Evolutionary conservation across 2,329 filamentous ascomycete genomes (phyloP), one percentile per base, ranked within the genome.

Genomic region (Fusarium sp.): DNA sequence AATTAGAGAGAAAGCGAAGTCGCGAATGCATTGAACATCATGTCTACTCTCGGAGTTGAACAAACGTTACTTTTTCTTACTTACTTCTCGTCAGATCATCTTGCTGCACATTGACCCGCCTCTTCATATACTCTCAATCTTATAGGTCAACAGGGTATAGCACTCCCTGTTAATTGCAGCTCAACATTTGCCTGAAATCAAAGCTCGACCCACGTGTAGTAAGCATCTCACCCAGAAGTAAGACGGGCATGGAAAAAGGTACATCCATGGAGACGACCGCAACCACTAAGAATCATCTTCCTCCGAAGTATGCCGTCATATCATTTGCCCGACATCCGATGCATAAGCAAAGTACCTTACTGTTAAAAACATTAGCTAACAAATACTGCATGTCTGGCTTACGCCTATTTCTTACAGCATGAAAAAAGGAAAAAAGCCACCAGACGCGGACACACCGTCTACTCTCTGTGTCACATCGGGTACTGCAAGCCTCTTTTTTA

Each of bases 381-480:
- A 27, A 11, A 2, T n/a, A 22, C 27, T 66, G 42, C 47, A 65
- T 29, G 48, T 18, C 13, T 56, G 62, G 61, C 62, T 67, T 47
- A 52, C 64, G 46, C 34, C 11, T 37, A 9, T 37, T 37, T 37
- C 34, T 37, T n/a, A 37, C 34, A 12, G 49, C 48, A 56, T 53
- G 10, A 40, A 51, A 24, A 48, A 48, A 34, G 25, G 18, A 41
- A 32, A 51, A 49, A 51, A 55, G 48, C 48, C 45, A 57, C 48
- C 27, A 46, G 49, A 37, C 10, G 16, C 52, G 61, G 66, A 57
- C 44, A 40, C 51, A 55, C 47, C 61, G 67, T 61, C 47, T 53
- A 29, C 13, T 22, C 2, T 41, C 29, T 52, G 52, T 67, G 66
- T 69, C 24, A 62, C 66, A 66, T 69, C 66, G 66, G 56, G 52